phyloP scores from a whole-genome alignment of 495 filamentous ascomycete genomes.

The Neurospora sp. region DNA sequence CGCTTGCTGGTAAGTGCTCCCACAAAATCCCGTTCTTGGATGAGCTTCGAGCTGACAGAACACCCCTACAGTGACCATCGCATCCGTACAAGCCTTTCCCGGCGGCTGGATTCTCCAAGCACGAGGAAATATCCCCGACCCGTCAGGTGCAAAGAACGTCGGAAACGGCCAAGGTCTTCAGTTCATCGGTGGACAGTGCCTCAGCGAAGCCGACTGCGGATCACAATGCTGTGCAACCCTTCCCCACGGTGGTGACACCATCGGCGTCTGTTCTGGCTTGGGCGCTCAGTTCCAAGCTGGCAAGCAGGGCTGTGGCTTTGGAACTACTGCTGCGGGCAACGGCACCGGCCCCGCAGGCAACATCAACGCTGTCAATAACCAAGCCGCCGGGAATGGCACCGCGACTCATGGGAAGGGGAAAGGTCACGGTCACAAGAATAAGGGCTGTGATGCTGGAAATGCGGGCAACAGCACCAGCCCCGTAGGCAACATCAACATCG shows the following conservation, averaged over 20 bases:
- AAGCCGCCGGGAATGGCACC: not conserved
- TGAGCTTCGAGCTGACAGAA: not conserved
- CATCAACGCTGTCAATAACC: not conserved
- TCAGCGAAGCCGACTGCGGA: constrained; percentile 29
- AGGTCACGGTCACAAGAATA: too few species aligned
- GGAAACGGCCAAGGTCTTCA: constrained; percentile 28
- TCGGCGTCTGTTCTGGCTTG: constrained; percentile 25
- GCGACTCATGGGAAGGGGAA: not conserved
- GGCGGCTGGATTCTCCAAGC: constrained; percentile 30
- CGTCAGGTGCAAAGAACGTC: constrained; percentile 27
- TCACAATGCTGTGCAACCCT: constrained; percentile 29
- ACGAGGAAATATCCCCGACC: constrained; percentile 26
- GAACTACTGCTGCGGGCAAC: not conserved
- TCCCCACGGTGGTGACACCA: constrained; percentile 15
- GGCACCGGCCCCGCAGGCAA: not conserved
- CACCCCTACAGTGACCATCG: constrained; percentile 33
- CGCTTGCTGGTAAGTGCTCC: not conserved
- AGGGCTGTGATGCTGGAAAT: not conserved
- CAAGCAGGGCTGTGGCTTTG: constrained; percentile 25
- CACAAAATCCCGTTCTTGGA: not conserved
- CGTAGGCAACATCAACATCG: not conserved
- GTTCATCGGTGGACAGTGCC: constrained; percentile 36
- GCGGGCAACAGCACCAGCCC: not conserved
- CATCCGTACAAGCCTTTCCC: constrained; percentile 43
- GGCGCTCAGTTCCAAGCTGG: constrained; percentile 19